Evolutionary conservation across 148 eudicot genomes (phyloP).

Genomic region (Drosera capensis): DNA sequence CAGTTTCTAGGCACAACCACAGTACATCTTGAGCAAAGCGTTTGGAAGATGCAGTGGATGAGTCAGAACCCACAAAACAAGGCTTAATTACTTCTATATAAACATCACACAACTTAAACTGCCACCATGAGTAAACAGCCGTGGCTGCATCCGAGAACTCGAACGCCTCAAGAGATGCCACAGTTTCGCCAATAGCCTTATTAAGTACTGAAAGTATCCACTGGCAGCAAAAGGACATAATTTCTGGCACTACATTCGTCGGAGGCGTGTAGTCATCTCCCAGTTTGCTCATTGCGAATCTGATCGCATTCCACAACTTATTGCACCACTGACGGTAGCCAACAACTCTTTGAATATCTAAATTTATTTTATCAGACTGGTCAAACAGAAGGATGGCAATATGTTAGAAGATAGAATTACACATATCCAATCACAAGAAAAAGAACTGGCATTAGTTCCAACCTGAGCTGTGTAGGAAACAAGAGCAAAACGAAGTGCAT

Average conservation of each 20-base stretch:
- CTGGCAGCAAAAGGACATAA: conserved; percentile 76
- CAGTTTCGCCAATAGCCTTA: conserved; percentile 57
- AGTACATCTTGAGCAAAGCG: conserved; percentile 55
- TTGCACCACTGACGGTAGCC: conserved; percentile 99
- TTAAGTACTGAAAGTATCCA: conserved; percentile 87
- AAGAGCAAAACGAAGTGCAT: conserved; percentile 92
- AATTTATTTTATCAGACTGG: conserved; percentile 86
- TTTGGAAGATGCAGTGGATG: conserved; percentile 32
- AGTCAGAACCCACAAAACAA: conserved; percentile 37
- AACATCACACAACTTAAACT: conserved; percentile 80
- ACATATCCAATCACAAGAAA: conserved; percentile 1
- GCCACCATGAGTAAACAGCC: conserved; percentile 93
- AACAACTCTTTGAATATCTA: conserved; percentile 82
- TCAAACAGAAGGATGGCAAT: conserved; percentile 5
- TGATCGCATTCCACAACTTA: conserved; percentile 86
- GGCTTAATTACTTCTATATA: conserved; percentile 85
- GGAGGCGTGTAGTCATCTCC: conserved; percentile 75
- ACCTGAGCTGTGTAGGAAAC: conserved; percentile 98
- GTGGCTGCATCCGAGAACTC: conserved; percentile 86
- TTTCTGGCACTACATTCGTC: conserved; percentile 22
- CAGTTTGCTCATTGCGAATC: conserved; percentile 82
- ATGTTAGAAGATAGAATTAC: conserved; percentile 5
- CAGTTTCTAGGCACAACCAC: conserved; percentile 85
- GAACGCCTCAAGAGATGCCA: conserved; percentile 52
- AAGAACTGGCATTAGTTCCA: conserved; percentile 2